phyloP scores from a whole-genome alignment of 768 basidiomycete species.

The Austroboletus festivus region DNA sequence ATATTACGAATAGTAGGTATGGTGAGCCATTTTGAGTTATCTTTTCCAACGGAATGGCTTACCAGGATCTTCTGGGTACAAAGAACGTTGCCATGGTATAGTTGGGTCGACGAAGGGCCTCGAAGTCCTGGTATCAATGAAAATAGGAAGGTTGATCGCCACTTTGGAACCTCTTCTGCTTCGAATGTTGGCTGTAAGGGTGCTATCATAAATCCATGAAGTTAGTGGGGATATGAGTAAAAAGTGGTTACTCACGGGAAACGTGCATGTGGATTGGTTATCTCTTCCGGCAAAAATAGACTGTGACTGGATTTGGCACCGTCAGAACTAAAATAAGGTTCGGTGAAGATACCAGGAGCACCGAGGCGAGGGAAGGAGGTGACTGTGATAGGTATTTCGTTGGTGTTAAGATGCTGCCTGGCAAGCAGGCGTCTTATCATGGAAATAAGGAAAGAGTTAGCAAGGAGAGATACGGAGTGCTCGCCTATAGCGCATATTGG shows the following conservation, averaged over 20 bases:
- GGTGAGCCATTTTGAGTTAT: conserved; percentile 7
- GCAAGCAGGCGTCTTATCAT: conserved; percentile 72
- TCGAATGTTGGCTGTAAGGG: conserved; percentile 96
- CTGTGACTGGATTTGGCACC: conserved; percentile 86
- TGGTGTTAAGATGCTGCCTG: conserved; percentile 72
- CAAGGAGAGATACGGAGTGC: neutral
- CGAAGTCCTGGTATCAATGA: conserved; percentile 82
- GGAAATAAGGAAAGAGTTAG: conserved; percentile 7
- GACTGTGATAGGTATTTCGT: conserved; percentile 89
- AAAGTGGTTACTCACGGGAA: conserved; percentile 76
- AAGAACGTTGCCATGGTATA: conserved; percentile 82
- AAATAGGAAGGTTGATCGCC: conserved; percentile 91
- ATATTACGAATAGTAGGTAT: neutral
- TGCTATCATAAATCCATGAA: conserved; percentile 48
- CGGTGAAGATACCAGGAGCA: conserved; percentile 85
- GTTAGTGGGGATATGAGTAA: conserved; percentile 1
- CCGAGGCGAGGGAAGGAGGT: conserved; percentile 96
- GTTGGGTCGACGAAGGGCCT: conserved; percentile 88
- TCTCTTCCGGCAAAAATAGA: conserved; percentile 90
- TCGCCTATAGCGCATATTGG: conserved; percentile 92
- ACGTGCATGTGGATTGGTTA: conserved; percentile 95
- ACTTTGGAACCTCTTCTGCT: conserved; percentile 89
- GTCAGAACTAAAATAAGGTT: conserved; percentile 76
- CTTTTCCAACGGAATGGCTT: conserved; percentile 20
- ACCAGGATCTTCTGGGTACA: conserved; percentile 87